Evolutionary conservation across 2,329 filamentous ascomycete species (phyloP).

Genomic region (Fusarium chuoi): DNA sequence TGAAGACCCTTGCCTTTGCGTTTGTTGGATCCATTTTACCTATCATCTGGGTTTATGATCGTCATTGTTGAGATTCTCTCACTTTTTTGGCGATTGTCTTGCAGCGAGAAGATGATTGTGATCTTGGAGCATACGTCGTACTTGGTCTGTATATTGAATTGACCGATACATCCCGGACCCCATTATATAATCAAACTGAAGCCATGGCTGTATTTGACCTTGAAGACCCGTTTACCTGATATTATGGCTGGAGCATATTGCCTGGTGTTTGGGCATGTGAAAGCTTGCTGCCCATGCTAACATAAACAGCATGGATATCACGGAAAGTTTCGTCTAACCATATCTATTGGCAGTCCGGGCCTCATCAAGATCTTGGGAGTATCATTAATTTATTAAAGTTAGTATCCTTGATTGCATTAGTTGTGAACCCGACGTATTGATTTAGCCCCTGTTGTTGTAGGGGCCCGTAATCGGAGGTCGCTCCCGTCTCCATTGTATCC

Average conservation of each 20-base stretch:
- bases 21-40: slow-evolving; percentile 29
- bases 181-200: background rate
- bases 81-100: slow-evolving; percentile 12
- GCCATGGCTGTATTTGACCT: background rate
- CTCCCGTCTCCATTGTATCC: background rate
- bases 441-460: background rate
- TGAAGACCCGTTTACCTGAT: background rate
- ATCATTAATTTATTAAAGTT: background rate
- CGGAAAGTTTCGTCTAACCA: background rate
- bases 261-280: background rate
- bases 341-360: background rate
- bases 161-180: background rate
- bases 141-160: background rate
- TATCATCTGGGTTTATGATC: slow-evolving; percentile 25
- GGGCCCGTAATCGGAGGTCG: slow-evolving; percentile 22
- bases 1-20: slow-evolving; percentile 12
- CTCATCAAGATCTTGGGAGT: background rate
- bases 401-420: background rate
- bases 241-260: background rate
- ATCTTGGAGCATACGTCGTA: slow-evolving; percentile 27
- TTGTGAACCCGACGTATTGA: background rate
- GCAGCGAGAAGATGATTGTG: background rate
- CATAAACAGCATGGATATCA: background rate
- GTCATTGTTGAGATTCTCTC: slow-evolving; percentile 20
- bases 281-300: background rate